These are phyloP conservation scores for Grammothele lineata DNA, from an alignment of 768 basidiomycete genomes.

Conservation along the genomic window DNA sequence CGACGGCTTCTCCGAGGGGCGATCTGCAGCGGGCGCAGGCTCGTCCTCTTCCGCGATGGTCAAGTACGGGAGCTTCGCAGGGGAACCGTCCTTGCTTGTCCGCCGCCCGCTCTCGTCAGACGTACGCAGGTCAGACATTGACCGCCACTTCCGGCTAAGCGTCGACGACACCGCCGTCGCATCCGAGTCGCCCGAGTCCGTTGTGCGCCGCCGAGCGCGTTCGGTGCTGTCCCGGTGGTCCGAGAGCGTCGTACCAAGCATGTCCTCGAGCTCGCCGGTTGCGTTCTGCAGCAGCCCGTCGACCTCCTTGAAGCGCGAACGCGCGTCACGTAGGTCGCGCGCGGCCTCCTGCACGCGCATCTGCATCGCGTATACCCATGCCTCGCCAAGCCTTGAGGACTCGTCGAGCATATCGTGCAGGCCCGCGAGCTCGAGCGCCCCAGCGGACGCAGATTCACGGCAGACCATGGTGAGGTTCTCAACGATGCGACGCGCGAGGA, in stretches of 20 bases:
- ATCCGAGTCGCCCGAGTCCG: constrained; percentile 68
- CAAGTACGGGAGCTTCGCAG: constrained; percentile 1
- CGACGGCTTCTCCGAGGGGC: constrained; percentile 1
- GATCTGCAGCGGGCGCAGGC: background rate
- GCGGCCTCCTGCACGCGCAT: constrained; percentile 47
- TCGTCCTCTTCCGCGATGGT: constrained; percentile 13
- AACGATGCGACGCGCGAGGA: constrained; percentile 41
- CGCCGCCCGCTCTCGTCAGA: background rate
- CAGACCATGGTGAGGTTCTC: constrained; percentile 51
- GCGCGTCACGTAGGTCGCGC: constrained; percentile 45
- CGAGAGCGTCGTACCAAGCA: constrained; percentile 28
- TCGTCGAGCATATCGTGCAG: constrained; percentile 46
- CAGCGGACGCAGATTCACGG: constrained; percentile 22
- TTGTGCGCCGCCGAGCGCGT: constrained; percentile 35
- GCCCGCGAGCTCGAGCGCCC: constrained; percentile 34
- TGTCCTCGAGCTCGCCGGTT: constrained; percentile 41
- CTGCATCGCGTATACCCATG: constrained; percentile 48
- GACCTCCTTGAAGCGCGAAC: constrained; percentile 40
- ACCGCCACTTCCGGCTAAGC: constrained; percentile 16
- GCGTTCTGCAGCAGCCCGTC: constrained; percentile 41
- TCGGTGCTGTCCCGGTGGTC: constrained; percentile 9
- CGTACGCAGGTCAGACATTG: constrained; percentile 17
- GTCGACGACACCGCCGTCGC: constrained; percentile 41
- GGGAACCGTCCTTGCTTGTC: background rate
- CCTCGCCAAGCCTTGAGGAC: constrained; percentile 40